A percentile compares a stretch with the other conserved stretches of the same genome.
phyloP scores from a whole-genome alignment of 129 eudicot genomes.

The Logfia minima region DNA sequence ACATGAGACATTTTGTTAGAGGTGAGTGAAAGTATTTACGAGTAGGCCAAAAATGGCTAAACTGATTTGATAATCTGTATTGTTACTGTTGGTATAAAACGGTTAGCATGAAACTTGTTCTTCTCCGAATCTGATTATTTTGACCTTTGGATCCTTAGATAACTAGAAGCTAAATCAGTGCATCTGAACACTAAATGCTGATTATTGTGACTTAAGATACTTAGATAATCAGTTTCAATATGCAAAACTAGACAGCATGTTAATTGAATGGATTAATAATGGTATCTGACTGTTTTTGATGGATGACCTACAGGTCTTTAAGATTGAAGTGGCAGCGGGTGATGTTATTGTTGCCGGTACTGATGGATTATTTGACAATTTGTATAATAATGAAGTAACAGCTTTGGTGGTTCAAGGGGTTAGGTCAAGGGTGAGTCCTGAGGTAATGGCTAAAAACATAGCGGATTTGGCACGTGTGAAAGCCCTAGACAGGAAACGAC shows the following conservation, averaged over 20 bases:
- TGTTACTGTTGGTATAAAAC: no score
- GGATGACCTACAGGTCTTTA: conserved; percentile 56
- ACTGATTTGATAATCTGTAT: neutral
- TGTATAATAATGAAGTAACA: conserved; percentile 60
- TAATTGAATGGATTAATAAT: neutral
- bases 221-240: neutral
- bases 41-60: neutral
- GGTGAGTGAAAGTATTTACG: neutral
- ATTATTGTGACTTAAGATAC: neutral
- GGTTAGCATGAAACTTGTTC: neutral
- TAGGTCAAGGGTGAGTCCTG: conserved; percentile 52
- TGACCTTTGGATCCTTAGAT: neutral
- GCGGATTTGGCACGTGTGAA: conserved; percentile 71
- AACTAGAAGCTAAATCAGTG: neutral
- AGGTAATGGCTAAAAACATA: conserved; percentile 58
- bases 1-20: neutral
- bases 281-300: neutral
- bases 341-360: conserved; percentile 91
- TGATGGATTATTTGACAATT: conserved; percentile 86
- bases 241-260: neutral
- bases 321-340: conserved; percentile 63
- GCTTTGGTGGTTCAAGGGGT: conserved; percentile 64
- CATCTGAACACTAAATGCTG: neutral
- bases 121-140: neutral
- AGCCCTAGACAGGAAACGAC: conserved; percentile 61